Evolutionary conservation across 768 basidiomycete genomes (phyloP), one percentile per base, ranked within the genome.

Genomic region (Gymnopilus dilepis): DNA sequence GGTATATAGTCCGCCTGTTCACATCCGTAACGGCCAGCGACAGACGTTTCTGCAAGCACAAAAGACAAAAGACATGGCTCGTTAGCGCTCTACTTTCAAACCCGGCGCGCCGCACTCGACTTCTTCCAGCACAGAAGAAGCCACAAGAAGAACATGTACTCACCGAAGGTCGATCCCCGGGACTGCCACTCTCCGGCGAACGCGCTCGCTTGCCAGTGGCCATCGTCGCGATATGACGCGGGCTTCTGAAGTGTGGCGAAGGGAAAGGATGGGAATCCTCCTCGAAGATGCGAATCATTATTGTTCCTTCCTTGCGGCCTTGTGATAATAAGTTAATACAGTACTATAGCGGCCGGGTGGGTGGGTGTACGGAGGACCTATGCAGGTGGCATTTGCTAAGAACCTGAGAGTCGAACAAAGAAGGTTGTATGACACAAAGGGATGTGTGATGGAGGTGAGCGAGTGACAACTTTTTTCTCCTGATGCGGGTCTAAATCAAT

Each of bases 121-220:
- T 17, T 50, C 47, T 30, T n/a, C 28, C 31, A 56, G 57, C 30
- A 42, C 6, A 21, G 38, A 45, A 21, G 11, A 19, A 43, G 22
- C 3, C 21, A 4, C 33, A 47, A 28, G 30, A 40, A 41, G 56
- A 43, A 33, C 56, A 42, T 31, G n/a, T n/a, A 56, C 56, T 60
- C 61, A 91, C 90, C 21, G 80, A 67, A 50, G 88, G 86, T 21
- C 88, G 81, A 60, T 86, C 86, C 51, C 67, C 65, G 12, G 80
- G 76, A 56, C 72, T 74, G 22, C 62, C 61, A 40, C 77, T 75
- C 33, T 84, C 82, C 6, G 87, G 88, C 2, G 89, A 90, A 63
- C 88, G 86, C 3, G 86, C 74, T 59, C 89, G 82, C 68, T 90
- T 90, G 58, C 60, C 64, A n/a, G 65, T 61, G 43, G 56, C 69